Percentiles rank a stretch among this genome's conserved stretches.
These are phyloP conservation scores for Citrullus colocynthis DNA, from an alignment of 306 rosid species.

Conservation along the genomic window DNA sequence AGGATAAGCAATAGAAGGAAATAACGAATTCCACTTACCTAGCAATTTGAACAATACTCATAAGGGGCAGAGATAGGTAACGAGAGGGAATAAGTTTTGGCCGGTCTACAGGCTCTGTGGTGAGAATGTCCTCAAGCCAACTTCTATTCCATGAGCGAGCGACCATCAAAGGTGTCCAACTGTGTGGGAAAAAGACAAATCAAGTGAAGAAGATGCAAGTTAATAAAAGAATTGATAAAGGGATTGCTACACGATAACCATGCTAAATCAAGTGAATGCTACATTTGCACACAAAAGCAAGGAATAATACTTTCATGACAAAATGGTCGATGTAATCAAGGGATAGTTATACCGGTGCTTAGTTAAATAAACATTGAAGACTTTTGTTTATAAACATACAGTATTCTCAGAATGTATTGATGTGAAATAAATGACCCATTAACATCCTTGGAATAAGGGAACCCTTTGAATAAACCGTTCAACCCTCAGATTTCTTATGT, in stretches of 20 bases:
- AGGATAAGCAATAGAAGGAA: background rate
- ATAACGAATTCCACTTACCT: constrained; percentile 33
- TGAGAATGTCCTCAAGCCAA: constrained; percentile 69
- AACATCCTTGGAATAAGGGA: too few species aligned
- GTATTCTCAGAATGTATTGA: too few species aligned
- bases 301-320: too few species aligned
- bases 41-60: constrained; percentile 82
- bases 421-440: too few species aligned
- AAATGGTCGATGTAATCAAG: too few species aligned
- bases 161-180: constrained; percentile 85
- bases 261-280: background rate
- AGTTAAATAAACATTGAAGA: too few species aligned
- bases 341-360: too few species aligned
- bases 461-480: too few species aligned
- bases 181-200: constrained; percentile 20
- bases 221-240: background rate
- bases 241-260: background rate
- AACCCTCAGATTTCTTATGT: too few species aligned
- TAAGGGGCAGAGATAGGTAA: constrained; percentile 70
- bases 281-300: background rate
- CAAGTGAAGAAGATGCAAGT: background rate
- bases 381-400: too few species aligned
- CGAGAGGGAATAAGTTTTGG: constrained; percentile 55
- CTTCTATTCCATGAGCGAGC: constrained; percentile 84
- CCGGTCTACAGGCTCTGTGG: constrained; percentile 32